Evolutionary conservation across 2,329 filamentous ascomycete species (phyloP).

Genomic region (Arthrobotrys conoides): DNA sequence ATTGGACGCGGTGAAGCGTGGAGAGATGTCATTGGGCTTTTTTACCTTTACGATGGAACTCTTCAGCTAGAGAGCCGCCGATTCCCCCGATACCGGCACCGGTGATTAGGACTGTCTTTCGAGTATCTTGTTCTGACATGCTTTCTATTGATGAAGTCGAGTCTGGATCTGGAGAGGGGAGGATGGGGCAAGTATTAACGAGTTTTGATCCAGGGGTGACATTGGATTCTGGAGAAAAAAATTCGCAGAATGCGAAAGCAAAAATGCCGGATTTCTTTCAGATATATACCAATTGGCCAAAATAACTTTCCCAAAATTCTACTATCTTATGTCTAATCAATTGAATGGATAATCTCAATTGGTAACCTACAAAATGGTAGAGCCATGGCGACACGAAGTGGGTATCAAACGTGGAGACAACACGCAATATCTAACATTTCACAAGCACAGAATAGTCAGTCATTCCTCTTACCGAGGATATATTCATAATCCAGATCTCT

Average conservation of each 20-base stretch:
- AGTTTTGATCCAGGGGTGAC: background rate
- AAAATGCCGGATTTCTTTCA: too few species aligned
- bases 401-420: background rate
- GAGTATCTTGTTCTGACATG: slow-evolving; percentile 47
- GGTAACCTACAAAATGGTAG: too few species aligned
- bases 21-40: background rate
- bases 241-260: too few species aligned
- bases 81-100: slow-evolving; percentile 75
- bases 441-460: background rate
- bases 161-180: background rate
- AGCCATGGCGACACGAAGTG: too few species aligned
- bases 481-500: background rate
- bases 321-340: too few species aligned
- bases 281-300: too few species aligned
- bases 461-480: background rate
- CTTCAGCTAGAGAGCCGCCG: slow-evolving; percentile 71
- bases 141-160: background rate
- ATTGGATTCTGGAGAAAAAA: too few species aligned
- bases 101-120: slow-evolving; percentile 71
- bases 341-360: too few species aligned
- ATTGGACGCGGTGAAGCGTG: background rate
- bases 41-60: slow-evolving; percentile 72
- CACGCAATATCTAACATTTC: slow-evolving; percentile 13
- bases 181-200: slow-evolving; percentile 16
- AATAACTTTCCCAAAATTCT: too few species aligned